Evolutionary conservation across 441 rosid genomes (phyloP).

Genomic region (Pelargonium myrrhifolium): DNA sequence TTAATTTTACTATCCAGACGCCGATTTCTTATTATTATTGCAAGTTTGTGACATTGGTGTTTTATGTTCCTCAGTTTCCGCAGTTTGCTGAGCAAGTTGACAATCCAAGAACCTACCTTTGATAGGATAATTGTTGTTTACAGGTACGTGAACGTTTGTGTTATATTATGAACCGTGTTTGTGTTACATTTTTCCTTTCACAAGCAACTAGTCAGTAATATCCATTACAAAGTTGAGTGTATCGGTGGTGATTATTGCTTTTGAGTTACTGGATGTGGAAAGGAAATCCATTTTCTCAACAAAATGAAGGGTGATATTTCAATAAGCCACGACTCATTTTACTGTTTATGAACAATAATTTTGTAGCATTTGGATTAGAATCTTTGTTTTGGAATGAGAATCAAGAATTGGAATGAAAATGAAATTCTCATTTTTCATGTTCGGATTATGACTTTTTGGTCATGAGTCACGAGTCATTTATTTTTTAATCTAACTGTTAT

Average conservation of each 20-base stretch:
- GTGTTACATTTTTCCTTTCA: background rate
- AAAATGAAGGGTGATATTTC: background rate
- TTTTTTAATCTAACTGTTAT: too few species aligned
- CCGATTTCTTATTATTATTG: conserved; percentile 3
- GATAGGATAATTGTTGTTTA: conserved; percentile 75
- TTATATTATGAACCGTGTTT: too few species aligned
- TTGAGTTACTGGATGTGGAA: background rate
- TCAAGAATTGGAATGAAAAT: too few species aligned
- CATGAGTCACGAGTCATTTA: too few species aligned
- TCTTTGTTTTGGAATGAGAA: too few species aligned
- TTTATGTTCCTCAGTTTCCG: conserved; percentile 31
- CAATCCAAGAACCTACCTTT: conserved; percentile 82
- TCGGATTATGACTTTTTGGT: too few species aligned
- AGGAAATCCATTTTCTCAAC: background rate
- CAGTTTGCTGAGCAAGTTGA: conserved; percentile 49
- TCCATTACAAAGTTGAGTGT: background rate
- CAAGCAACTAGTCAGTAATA: background rate
- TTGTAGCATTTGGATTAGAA: too few species aligned
- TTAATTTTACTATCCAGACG: background rate
- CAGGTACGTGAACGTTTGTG: conserved; percentile 35
- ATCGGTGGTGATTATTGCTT: background rate
- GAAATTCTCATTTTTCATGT: too few species aligned
- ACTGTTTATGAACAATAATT: too few species aligned
- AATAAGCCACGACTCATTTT: too few species aligned
- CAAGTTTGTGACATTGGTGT: background rate